These are phyloP conservation scores for Dactylellina sp. DNA, from an alignment of 2,329 filamentous ascomycete species.

Conservation along the genomic window DNA sequence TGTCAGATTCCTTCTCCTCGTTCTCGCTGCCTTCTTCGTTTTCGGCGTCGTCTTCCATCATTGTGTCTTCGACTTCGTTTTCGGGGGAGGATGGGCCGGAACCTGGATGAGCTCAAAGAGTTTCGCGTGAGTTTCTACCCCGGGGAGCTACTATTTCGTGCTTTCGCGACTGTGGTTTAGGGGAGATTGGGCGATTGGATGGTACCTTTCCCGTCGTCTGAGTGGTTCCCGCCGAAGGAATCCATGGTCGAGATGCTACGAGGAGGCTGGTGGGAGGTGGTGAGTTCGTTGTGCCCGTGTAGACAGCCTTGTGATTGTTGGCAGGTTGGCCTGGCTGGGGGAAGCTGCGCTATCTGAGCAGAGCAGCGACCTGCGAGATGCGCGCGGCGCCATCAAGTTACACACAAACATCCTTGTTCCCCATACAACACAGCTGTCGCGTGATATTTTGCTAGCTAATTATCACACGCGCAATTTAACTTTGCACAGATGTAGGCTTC, in stretches of 20 bases:
- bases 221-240: constrained; percentile 53
- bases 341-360: neutral
- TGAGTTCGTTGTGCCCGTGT: constrained; percentile 17
- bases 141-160: neutral
- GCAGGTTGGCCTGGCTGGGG: constrained; percentile 5
- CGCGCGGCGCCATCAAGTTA: constrained; percentile 5
- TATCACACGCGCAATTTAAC: no score
- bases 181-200: constrained; percentile 6
- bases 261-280: constrained; percentile 10
- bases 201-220: constrained; percentile 57
- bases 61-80: constrained; percentile 70
- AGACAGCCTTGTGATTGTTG: neutral
- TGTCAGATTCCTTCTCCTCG: constrained; percentile 61
- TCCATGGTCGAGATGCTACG: constrained; percentile 27
- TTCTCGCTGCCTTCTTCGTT: constrained; percentile 62
- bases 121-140: constrained; percentile 22
- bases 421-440: constrained; percentile 5
- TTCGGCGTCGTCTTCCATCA: constrained; percentile 68
- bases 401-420: constrained; percentile 31
- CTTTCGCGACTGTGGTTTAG: neutral
- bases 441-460: no score
- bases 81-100: constrained; percentile 56
- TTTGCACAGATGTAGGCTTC: no score
- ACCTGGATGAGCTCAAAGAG: constrained; percentile 30
- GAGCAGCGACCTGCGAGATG: constrained; percentile 5